Evolutionary conservation across 176 grass and related monocot genomes (phyloP).

Genomic region (Oryza officinalis): DNA sequence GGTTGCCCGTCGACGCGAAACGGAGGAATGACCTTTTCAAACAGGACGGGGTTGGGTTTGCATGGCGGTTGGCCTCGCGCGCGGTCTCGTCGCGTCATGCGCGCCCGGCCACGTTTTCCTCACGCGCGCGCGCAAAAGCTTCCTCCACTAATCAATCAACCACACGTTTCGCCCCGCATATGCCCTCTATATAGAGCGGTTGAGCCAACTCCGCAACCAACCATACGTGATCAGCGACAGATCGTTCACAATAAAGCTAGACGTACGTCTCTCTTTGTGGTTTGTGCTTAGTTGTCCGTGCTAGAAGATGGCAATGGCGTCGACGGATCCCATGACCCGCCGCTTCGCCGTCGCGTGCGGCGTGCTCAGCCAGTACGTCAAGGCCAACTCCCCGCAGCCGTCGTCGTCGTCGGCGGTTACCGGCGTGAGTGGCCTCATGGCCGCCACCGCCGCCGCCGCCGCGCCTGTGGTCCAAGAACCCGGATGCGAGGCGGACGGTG

Average conservation of each 20-base stretch:
- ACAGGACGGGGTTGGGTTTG: not conserved
- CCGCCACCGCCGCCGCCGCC: not conserved
- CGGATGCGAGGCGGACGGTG: not conserved
- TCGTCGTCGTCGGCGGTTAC: not conserved
- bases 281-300: not conserved
- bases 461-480: not conserved
- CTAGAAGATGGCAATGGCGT: slow-evolving; percentile 16
- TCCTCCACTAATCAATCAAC: not conserved
- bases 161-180: not conserved
- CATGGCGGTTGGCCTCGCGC: too few species aligned
- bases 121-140: not conserved
- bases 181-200: not conserved
- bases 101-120: slow-evolving; percentile 34
- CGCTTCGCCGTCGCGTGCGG: slow-evolving; percentile 65
- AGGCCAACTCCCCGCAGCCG: not conserved
- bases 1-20: not conserved
- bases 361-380: slow-evolving; percentile 57
- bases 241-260: not conserved
- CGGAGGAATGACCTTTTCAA: not conserved
- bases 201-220: not conserved
- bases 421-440: not conserved
- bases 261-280: too few species aligned
- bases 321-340: slow-evolving; percentile 24
- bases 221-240: not conserved
- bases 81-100: not conserved